These are phyloP conservation scores for Colletotrichum cordylinicola DNA, from an alignment of 2,329 filamentous ascomycete species.

Conservation along the genomic window DNA sequence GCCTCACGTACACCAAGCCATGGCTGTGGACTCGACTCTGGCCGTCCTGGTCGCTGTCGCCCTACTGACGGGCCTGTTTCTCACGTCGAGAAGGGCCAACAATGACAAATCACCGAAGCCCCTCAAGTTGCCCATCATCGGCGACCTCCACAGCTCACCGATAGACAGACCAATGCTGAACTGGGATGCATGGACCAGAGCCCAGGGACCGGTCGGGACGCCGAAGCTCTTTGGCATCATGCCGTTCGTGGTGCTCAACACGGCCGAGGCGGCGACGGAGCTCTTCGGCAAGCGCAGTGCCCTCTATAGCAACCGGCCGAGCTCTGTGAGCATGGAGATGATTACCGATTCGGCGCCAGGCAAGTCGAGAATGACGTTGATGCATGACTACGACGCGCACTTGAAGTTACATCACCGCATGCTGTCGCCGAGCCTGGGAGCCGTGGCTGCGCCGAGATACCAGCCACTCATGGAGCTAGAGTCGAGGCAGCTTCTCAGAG, in stretches of 20 bases:
- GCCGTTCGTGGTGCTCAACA: constrained; percentile 25
- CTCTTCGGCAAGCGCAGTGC: constrained; percentile 25
- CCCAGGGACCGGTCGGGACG: constrained; percentile 20
- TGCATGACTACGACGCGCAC: constrained; percentile 40
- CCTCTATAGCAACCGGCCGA: constrained; percentile 25
- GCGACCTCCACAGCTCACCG: constrained; percentile 26
- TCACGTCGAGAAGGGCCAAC: neutral
- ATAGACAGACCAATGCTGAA: constrained; percentile 21
- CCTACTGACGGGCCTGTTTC: neutral
- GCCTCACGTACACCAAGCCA: neutral
- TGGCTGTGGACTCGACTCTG: neutral
- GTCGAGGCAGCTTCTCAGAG: constrained; percentile 46
- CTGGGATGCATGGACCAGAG: constrained; percentile 25
- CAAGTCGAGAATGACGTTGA: constrained; percentile 23
- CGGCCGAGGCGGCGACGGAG: constrained; percentile 23
- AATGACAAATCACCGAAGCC: neutral
- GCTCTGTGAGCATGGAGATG: constrained; percentile 29
- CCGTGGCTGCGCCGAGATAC: constrained; percentile 37
- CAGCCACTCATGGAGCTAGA: constrained; percentile 50
- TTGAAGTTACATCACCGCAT: constrained; percentile 44
- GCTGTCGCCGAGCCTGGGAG: constrained; percentile 37
- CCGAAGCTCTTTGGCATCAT: constrained; percentile 27
- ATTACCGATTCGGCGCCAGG: constrained; percentile 26
- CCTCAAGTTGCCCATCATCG: constrained; percentile 24
- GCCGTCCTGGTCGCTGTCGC: neutral